These are phyloP conservation scores for Clonostachys sp. DNA, from an alignment of 2,329 filamentous ascomycete genomes.

Conservation along the genomic window DNA sequence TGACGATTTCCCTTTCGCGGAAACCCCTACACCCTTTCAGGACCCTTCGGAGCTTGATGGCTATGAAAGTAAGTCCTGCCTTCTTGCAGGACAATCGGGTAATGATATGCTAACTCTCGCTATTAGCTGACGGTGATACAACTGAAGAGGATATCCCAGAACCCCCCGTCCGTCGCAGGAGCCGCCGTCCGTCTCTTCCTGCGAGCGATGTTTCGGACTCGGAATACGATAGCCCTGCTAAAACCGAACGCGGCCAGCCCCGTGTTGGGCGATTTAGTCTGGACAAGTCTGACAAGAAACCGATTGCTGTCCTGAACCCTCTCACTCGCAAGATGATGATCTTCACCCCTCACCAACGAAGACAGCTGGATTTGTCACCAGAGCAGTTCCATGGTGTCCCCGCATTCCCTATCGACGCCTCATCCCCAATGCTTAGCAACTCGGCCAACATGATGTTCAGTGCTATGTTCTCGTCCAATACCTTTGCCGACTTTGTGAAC, in stretches of 20 bases:
- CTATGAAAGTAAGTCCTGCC: conserved; percentile 52
- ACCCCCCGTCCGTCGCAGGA: conserved; percentile 42
- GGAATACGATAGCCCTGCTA: conserved; percentile 41
- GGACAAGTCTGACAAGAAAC: conserved; percentile 49
- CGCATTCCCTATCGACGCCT: conserved; percentile 22
- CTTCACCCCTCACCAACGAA: conserved; percentile 48
- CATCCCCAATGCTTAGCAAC: conserved; percentile 58
- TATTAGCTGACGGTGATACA: conserved; percentile 53
- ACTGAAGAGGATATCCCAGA: conserved; percentile 56
- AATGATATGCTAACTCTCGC: conserved; percentile 21
- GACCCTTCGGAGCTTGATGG: conserved; percentile 42
- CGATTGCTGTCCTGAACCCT: conserved; percentile 54
- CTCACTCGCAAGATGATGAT: conserved; percentile 59
- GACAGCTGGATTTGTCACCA: conserved; percentile 46
- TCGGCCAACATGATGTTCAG: conserved; percentile 76
- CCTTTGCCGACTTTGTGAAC: conserved; percentile 52
- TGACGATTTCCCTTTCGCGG: no score
- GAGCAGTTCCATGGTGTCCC: conserved; percentile 43
- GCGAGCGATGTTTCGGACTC: conserved; percentile 42
- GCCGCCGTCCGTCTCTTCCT: conserved; percentile 29
- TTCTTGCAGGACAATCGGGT: conserved; percentile 4
- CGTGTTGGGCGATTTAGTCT: conserved; percentile 51
- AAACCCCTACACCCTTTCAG: no score
- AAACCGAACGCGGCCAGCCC: conserved; percentile 44
- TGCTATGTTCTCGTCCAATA: conserved; percentile 57